Evolutionary conservation across 2,329 filamentous ascomycete species (phyloP).

Genomic region (Eutypa lata): DNA sequence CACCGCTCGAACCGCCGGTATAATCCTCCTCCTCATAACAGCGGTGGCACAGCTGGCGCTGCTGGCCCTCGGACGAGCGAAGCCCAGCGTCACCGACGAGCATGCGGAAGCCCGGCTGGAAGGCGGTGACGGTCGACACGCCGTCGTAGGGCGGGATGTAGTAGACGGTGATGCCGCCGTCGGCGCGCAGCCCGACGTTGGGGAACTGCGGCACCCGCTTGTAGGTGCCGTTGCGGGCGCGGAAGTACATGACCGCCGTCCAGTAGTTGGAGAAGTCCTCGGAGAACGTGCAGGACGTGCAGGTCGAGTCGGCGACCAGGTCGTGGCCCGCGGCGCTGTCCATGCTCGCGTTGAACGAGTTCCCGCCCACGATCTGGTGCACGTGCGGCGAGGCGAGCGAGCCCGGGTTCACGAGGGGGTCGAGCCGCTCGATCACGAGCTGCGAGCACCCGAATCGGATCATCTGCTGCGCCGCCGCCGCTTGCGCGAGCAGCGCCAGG

Average conservation of each 20-base stretch:
- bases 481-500: constrained; percentile 16
- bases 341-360: constrained; percentile 27
- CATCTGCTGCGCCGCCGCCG: constrained; percentile 28
- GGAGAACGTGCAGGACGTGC: constrained; percentile 24
- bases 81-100: constrained; percentile 37
- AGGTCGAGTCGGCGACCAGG: constrained; percentile 21
- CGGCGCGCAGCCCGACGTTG: constrained; percentile 23
- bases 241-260: constrained; percentile 25
- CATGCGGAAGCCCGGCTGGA: constrained; percentile 44
- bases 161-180: constrained; percentile 27
- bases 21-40: constrained; percentile 21
- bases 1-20: constrained; percentile 23
- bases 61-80: constrained; percentile 18
- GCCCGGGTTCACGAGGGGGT: constrained; percentile 27
- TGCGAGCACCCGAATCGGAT: constrained; percentile 29
- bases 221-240: constrained; percentile 23
- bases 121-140: constrained; percentile 37
- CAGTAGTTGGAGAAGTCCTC: constrained; percentile 26
- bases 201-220: constrained; percentile 25
- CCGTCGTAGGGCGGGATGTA: constrained; percentile 30
- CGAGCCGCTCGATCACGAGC: constrained; percentile 26
- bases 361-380: constrained; percentile 27
- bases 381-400: constrained; percentile 23
- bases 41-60: constrained; percentile 35
- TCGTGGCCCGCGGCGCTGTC: constrained; percentile 18